Evolutionary conservation across 1,284 basidiomycete species (phyloP), one percentile per base, ranked within the genome.

Genomic region (Marasmius fiardii): DNA sequence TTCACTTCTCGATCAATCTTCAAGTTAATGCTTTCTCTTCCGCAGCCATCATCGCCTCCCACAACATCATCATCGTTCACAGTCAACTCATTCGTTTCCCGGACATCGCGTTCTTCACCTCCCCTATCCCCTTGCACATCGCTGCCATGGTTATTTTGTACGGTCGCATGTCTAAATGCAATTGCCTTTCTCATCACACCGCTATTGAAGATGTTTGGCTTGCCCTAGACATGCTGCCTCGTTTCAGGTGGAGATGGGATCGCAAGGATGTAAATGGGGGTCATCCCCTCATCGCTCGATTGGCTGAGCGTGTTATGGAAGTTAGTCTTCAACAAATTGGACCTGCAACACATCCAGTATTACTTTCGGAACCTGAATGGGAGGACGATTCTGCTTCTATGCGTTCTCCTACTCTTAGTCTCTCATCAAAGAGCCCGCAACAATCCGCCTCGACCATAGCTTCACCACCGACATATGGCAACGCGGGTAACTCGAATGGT

Each of bases 211-310:
- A 92, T 63, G 80, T 92, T 20, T 88, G 86, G 82, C 82, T 89
- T 69, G 90, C 90, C 37, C 80, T 92, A 23, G 86, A 90, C 67
- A 89, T 92, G 82, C 81, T 92, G 7, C 90, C 90, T 3, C 83
- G 85, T 39, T 88, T 91, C 79, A 83, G 90, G 53, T 92, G 90
- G 90, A 82, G 88, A 59, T 92, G 90, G 90, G 88, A 91, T 64
- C 81, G 89, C 48, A 90, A 86, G 67, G 90, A 92, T 64, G 70
- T 82, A 57, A 83, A 83, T 51, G 87, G 86, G 43, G 85, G 83
- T 1, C 89, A 91, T 63, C 90, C 90, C n/a, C 78, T 90, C 53
- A 90, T 92, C 56, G 82, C 86, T 16, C 85, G 82, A 61, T 80
- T 92, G 44, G 89, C 88, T 0, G 88, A 91, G 69, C 82, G 82